Conservation (phyloP, 148 eudicot genomes). For the Mesembryanthemum crystallinum region DNA sequence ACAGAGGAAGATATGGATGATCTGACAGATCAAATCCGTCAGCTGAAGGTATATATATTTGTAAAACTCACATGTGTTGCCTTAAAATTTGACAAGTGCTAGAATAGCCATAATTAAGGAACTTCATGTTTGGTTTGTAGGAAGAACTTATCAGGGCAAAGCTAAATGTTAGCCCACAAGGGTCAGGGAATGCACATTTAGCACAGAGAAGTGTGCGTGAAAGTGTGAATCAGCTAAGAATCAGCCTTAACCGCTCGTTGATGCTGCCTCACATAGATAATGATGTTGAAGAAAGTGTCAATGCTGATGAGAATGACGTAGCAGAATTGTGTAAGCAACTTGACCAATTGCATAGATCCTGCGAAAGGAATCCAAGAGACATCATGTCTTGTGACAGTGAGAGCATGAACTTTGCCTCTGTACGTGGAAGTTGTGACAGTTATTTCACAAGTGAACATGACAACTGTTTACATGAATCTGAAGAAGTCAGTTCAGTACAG, state of each 20-base stretch:
- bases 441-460: slow-evolving; percentile 72
- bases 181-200: slow-evolving; percentile 33
- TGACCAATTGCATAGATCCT: slow-evolving; percentile 46
- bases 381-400: slow-evolving; percentile 36
- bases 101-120: not conserved
- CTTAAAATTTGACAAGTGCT: not conserved
- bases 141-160: slow-evolving; percentile 85
- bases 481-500: slow-evolving; percentile 47
- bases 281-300: slow-evolving; percentile 49
- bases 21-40: slow-evolving; percentile 87
- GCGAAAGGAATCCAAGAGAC: slow-evolving; percentile 45
- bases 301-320: slow-evolving; percentile 60
- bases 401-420: slow-evolving; percentile 48
- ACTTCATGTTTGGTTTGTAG: slow-evolving; percentile 29
- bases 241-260: slow-evolving; percentile 84
- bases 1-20: slow-evolving; percentile 95
- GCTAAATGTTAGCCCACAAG: slow-evolving; percentile 43
- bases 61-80: not conserved
- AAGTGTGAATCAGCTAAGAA: slow-evolving; percentile 77
- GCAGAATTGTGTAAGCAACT: slow-evolving; percentile 59
- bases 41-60: slow-evolving; percentile 65
- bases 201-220: slow-evolving; percentile 57
- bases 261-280: slow-evolving; percentile 56
- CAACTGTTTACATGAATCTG: slow-evolving; percentile 63
- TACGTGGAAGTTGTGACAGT: slow-evolving; percentile 62